Evolutionary conservation across 2,329 filamentous ascomycete genomes (phyloP), one percentile per base, ranked within the genome.

Genomic region (Neoascochyta sp.): DNA sequence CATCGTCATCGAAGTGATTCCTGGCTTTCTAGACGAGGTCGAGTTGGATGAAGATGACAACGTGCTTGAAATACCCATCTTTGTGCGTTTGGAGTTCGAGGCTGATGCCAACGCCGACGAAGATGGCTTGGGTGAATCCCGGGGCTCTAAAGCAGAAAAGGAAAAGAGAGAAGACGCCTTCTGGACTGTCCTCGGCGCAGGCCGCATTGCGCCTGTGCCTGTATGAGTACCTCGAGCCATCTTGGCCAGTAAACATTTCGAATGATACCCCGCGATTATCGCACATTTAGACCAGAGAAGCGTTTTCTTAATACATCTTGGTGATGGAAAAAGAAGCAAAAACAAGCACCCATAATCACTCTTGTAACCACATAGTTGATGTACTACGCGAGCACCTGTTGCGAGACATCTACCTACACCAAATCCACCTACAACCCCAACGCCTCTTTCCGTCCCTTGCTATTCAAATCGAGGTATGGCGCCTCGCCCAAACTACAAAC

Each of bases 31-130:
- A 11, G 40, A 41, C 8, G 33, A 40, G 18, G 12, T 43, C 16
- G 42, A 49, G 12, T 25, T 66, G 9, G 61, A 63, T 16, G 71
- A 75, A 26, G 77, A 80, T 38, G 75, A 80, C 33, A 74, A 81
- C 52, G 66, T 81, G 16, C 64, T 96, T 22, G 92, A 98, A 71
- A 90, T 98, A 47, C 90, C 92, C 32, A 81, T 98, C 52, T 93
- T 94, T 68, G 86, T 98, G 39, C 76, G 88, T 14, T 75, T 95
- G 34, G 89, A 95, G 62, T 98, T 89, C 81, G 90, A 89, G 62
- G 73, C 77, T 3, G 84, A 88, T 43, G 71, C 71, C 37, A 77
- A 80, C 7, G 81, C 78, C 9, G 69, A 73, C 3, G 56, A 62
- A 16, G 39, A 56, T 29, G 54, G 50, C 0, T 16, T 55, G 19